A percentile compares a stretch with the other conserved stretches of the same genome.
Conservation (phyloP, 2,329 filamentous ascomycete genomes). For the Xylaria sp. region DNA sequence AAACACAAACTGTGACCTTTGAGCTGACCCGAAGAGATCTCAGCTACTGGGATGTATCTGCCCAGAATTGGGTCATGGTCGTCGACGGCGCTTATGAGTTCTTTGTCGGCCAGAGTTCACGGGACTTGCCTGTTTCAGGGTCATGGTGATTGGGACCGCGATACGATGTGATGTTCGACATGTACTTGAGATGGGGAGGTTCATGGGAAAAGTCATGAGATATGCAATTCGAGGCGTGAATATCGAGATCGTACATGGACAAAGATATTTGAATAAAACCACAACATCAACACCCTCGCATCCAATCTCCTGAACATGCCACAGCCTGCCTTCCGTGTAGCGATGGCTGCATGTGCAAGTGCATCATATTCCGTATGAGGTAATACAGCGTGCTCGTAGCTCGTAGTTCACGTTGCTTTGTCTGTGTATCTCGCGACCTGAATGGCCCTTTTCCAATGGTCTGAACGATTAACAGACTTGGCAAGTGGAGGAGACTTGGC, state of each 20-base stretch:
- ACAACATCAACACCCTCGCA: too few species aligned
- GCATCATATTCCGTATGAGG: too few species aligned
- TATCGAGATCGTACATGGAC: too few species aligned
- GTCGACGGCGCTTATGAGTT: constrained; percentile 40
- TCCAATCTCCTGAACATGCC: too few species aligned
- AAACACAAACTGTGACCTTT: constrained; percentile 50
- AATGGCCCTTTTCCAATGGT: neutral
- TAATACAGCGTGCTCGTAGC: too few species aligned
- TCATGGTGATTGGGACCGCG: constrained; percentile 18
- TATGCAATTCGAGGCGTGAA: neutral
- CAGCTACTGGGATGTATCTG: constrained; percentile 64
- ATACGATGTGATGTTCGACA: neutral
- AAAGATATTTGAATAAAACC: too few species aligned
- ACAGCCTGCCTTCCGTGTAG: too few species aligned
- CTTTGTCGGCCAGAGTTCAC: constrained; percentile 35
- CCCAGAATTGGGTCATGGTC: constrained; percentile 65
- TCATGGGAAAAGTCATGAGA: neutral
- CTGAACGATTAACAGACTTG: neutral
- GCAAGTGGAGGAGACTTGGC: neutral
- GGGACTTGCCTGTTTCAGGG: constrained; percentile 24
- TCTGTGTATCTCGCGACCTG: neutral
- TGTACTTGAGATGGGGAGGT: neutral
- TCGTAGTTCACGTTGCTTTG: neutral
- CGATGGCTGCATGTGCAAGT: too few species aligned
- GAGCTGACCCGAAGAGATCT: constrained; percentile 61